Percentiles rank a stretch among this genome's conserved stretches.
These are phyloP conservation scores for Casuarina equisetifolia DNA, from an alignment of 306 rosid genomes.

Conservation along the genomic window DNA sequence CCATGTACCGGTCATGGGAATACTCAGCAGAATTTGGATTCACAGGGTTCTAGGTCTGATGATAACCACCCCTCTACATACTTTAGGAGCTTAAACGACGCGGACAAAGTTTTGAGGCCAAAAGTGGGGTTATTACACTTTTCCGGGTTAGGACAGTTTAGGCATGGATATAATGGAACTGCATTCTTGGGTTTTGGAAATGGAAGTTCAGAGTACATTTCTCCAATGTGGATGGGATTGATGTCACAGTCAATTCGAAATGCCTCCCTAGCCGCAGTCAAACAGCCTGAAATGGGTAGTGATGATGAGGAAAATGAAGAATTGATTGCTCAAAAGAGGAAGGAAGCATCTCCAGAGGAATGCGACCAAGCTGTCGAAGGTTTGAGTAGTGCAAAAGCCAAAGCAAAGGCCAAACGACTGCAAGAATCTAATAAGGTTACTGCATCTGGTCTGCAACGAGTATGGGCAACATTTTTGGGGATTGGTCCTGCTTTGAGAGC, in stretches of 20 bases:
- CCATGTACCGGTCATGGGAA: constrained; percentile 32
- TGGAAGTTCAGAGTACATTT: constrained; percentile 16
- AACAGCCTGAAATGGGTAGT: constrained; percentile 36
- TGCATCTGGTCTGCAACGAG: constrained; percentile 41
- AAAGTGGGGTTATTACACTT: constrained; percentile 20
- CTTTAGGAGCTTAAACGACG: constrained; percentile 1
- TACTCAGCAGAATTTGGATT: constrained; percentile 21
- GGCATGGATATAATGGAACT: constrained; percentile 19
- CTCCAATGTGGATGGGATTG: constrained; percentile 39
- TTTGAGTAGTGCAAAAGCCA: constrained; percentile 76
- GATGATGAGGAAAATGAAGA: constrained; percentile 42
- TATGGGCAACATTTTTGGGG: constrained; percentile 63
- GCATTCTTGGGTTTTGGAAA: constrained; percentile 17
- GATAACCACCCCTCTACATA: neutral
- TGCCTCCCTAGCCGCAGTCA: constrained; percentile 52
- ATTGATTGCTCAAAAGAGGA: constrained; percentile 49
- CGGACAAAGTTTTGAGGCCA: constrained; percentile 13
- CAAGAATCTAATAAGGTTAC: constrained; percentile 51
- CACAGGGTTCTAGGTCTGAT: constrained; percentile 25
- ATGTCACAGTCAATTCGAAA: constrained; percentile 40
- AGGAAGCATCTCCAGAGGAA: constrained; percentile 88
- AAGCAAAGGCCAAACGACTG: constrained; percentile 75
- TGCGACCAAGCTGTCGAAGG: constrained; percentile 95
- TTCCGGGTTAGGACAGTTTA: constrained; percentile 27
- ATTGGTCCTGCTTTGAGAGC: constrained; percentile 84